Evolutionary conservation across 2,329 filamentous ascomycete species (phyloP).

Genomic region (Ascochyta rabiei): DNA sequence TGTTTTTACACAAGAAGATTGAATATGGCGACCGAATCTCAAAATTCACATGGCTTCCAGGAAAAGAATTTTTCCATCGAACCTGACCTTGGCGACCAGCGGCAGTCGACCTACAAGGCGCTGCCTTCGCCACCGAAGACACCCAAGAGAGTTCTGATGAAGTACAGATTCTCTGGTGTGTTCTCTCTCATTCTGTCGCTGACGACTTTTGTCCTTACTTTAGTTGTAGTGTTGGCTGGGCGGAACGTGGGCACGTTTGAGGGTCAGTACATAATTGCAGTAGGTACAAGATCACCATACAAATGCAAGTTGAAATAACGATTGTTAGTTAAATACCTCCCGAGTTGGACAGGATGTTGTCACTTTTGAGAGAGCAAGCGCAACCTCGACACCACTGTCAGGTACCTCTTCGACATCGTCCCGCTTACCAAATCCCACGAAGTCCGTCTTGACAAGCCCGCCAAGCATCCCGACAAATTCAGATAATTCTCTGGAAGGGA

Average conservation of each 20-base stretch:
- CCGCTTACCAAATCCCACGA: conserved; percentile 11
- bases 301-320: not conserved
- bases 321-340: conserved; percentile 24
- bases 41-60: conserved; percentile 4
- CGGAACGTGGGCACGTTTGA: conserved; percentile 17
- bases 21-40: conserved; percentile 1
- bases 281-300: conserved; percentile 8
- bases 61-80: conserved; percentile 22
- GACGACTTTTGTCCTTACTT: conserved; percentile 21
- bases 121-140: conserved; percentile 27
- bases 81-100: conserved; percentile 30
- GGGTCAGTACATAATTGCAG: conserved; percentile 25
- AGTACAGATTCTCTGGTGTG: conserved; percentile 29
- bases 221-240: conserved; percentile 29
- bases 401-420: conserved; percentile 3
- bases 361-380: conserved; percentile 19
- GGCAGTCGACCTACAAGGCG: conserved; percentile 27
- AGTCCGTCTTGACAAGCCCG: conserved; percentile 17
- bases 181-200: conserved; percentile 20
- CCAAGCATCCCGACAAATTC: conserved; percentile 18
- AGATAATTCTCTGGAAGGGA: conserved; percentile 8
- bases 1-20: not conserved
- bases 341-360: conserved; percentile 24
- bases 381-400: conserved; percentile 1
- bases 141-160: conserved; percentile 25